Conservation (phyloP, 2,329 filamentous ascomycete genomes). For the Verticillium dahliae region DNA sequence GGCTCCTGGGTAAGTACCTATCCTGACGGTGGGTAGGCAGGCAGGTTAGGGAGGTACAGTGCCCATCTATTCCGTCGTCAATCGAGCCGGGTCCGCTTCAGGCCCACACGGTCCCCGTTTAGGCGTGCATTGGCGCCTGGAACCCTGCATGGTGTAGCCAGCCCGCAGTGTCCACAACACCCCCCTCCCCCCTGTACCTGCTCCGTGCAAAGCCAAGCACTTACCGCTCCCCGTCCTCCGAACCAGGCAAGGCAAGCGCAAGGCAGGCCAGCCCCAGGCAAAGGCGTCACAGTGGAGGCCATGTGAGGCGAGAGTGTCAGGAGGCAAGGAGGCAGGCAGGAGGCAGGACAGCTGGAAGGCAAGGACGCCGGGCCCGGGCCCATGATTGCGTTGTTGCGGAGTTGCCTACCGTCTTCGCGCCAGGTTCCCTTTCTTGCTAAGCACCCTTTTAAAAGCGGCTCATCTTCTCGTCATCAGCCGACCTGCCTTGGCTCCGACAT, state of each 20-base stretch:
- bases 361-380: background rate
- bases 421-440: background rate
- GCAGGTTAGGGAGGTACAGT: no score
- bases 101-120: background rate
- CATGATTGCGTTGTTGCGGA: background rate
- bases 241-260: background rate
- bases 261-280: background rate
- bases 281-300: background rate
- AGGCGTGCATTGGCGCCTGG: constrained; percentile 1
- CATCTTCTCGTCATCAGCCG: background rate
- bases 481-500: background rate
- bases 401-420: background rate
- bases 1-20: no score
- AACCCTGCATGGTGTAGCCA: background rate
- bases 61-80: background rate
- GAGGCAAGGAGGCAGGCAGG: background rate
- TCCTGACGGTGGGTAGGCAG: no score
- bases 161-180: background rate
- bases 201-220: background rate
- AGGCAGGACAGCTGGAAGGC: background rate
- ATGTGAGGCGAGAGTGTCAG: background rate
- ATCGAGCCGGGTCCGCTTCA: background rate
- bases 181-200: background rate
- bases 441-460: background rate
- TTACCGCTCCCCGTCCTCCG: background rate